Conservation (phyloP, 2,329 filamentous ascomycete species). For the Botrytis aclada region DNA sequence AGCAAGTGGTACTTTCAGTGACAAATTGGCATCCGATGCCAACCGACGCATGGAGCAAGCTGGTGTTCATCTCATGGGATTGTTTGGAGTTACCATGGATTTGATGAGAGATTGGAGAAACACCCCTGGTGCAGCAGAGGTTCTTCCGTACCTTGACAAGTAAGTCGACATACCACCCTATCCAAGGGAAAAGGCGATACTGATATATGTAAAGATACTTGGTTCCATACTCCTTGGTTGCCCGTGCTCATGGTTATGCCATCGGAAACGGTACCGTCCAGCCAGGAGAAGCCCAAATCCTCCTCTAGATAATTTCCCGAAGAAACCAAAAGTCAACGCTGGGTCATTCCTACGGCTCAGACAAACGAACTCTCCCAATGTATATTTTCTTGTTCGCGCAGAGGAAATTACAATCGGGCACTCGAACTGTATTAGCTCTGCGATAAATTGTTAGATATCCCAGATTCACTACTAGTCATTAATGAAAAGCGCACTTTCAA, state of each 20-base stretch:
- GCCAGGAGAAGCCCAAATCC: conserved; percentile 48
- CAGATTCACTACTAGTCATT: background rate
- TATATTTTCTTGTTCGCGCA: background rate
- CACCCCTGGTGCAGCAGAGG: conserved; percentile 49
- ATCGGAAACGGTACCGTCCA: conserved; percentile 57
- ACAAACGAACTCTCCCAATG: background rate
- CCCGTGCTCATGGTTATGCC: conserved; percentile 58
- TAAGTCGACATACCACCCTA: conserved; percentile 26
- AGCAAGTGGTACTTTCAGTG: conserved; percentile 63
- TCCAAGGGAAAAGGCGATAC: background rate
- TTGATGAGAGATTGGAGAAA: conserved; percentile 35
- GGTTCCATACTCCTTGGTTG: conserved; percentile 63
- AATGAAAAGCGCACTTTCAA: background rate
- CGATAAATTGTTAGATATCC: background rate
- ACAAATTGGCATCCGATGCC: conserved; percentile 58
- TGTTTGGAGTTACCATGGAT: conserved; percentile 36
- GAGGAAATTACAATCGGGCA: background rate
- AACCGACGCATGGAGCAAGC: conserved; percentile 65
- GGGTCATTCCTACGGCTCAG: background rate
- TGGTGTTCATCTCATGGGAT: conserved; percentile 53
- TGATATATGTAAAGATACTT: conserved; percentile 44
- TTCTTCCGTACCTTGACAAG: conserved; percentile 62
- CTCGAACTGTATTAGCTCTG: background rate
- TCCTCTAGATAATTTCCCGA: background rate
- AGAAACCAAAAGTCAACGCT: background rate